Base-by-base conservation (phyloP, 345 rosid species). In the Lepidium aucheri region DNA sequence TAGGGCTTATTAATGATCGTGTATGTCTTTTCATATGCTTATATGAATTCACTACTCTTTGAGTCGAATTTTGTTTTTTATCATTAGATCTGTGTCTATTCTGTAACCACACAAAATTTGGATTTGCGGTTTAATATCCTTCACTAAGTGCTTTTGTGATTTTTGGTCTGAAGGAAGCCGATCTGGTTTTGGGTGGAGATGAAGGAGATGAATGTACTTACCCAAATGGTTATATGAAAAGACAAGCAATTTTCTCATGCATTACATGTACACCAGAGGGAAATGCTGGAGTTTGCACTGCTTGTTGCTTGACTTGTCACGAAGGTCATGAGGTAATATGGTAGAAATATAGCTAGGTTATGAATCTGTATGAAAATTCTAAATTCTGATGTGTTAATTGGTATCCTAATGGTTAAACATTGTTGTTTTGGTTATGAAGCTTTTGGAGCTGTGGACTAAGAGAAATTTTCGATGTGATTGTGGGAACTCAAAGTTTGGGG, bases 171-270 rank as follows among this genome's bases (percentile, higher is more conserved):
- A 80, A 94, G 99, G 93, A 86, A 66, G 95, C 90, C 1, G 95
- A 90, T 80, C 78, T 94, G 91, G 93, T 91, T 72, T 67, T 94
- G 93, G 99, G 99, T 61, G 97, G 96, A 38, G 99, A 91, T 61
- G 97, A 88, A 60, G 99, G 96, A 14, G 90, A 88, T 60, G 96
- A 85, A 68, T 94, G 99, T 76, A 91, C 99, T 44, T 94, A 86
- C 72, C 73, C 61, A 46, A 82, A 85, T 65, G 97, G 97, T 35
- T 87, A 87, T 74, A 78, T 88, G 89, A 90, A 87, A 84, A 84
- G 99, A 58, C 96, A 94, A 53, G 97, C 97, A 8, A 83, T 94
- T 47, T 94, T 94, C 77, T 94, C 96, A 17, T 94, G 99, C 68
- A 54, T 94, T 74, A 85, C 97, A n/a, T 94, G 99, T 76, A 78